These are phyloP conservation scores for Hyaloperonospora brassicae DNA, from an alignment of 352 stramenopile species.

Conservation along the genomic window DNA sequence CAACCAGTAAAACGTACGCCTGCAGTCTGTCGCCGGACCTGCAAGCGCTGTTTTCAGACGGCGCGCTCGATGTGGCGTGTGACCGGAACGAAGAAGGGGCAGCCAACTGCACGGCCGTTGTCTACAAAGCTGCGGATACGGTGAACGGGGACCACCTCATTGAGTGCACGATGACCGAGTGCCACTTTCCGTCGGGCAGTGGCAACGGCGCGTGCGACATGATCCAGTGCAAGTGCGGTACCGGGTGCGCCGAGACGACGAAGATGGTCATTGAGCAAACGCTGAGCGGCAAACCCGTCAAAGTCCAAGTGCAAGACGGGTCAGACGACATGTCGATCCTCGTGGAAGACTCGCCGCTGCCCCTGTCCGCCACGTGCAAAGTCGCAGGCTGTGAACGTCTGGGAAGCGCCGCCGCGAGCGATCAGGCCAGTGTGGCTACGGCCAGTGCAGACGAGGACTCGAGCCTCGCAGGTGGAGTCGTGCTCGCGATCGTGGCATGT, in stretches of 20 bases:
- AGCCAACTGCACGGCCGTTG: constrained; percentile 44
- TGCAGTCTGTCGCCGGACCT: constrained; percentile 43
- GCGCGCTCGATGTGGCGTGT: constrained; percentile 51
- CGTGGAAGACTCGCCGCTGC: constrained; percentile 59
- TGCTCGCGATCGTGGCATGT: constrained; percentile 16
- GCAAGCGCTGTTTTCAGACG: constrained; percentile 52
- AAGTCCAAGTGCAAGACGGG: constrained; percentile 31
- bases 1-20: constrained; percentile 52
- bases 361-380: constrained; percentile 54
- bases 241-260: constrained; percentile 37
- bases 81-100: constrained; percentile 26
- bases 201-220: constrained; percentile 34
- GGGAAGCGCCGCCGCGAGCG: constrained; percentile 6
- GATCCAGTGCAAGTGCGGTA: constrained; percentile 57
- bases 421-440: constrained; percentile 7
- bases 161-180: constrained; percentile 49
- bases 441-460: constrained; percentile 7
- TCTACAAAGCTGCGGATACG: constrained; percentile 50
- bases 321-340: constrained; percentile 41
- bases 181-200: constrained; percentile 35
- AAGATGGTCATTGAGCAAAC: constrained; percentile 56
- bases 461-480: constrained; percentile 2
- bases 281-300: constrained; percentile 55
- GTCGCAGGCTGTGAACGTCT: constrained; percentile 47
- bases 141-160: constrained; percentile 48